Evolutionary conservation across 2,329 filamentous ascomycete genomes (phyloP).

Genomic region (Clonostachys solani): DNA sequence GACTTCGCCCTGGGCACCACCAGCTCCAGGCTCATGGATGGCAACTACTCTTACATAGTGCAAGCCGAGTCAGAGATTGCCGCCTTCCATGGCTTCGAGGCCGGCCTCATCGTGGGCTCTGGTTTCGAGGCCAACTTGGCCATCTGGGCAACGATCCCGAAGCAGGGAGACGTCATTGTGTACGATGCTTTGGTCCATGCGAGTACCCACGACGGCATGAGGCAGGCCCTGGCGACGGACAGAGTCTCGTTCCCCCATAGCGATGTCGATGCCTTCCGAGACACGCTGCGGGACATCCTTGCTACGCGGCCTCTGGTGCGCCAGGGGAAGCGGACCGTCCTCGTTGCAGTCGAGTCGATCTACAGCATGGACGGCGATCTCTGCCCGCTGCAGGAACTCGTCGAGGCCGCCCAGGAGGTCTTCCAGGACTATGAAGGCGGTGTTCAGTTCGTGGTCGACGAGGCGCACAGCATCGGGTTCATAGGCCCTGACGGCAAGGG

Average conservation of each 20-base stretch:
- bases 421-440: slow-evolving; percentile 26
- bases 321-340: slow-evolving; percentile 20
- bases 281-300: slow-evolving; percentile 21
- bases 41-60: slow-evolving; percentile 31
- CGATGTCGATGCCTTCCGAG: slow-evolving; percentile 20
- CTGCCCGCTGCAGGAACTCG: slow-evolving; percentile 28
- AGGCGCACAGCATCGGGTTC: slow-evolving; percentile 48
- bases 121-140: slow-evolving; percentile 50
- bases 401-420: slow-evolving; percentile 24
- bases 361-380: slow-evolving; percentile 45
- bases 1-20: slow-evolving; percentile 37
- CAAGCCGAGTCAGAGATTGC: slow-evolving; percentile 38
- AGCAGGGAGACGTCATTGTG: slow-evolving; percentile 49
- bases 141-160: slow-evolving; percentile 43
- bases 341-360: slow-evolving; percentile 33
- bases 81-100: slow-evolving; percentile 36
- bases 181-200: slow-evolving; percentile 66
- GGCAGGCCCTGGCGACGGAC: slow-evolving; percentile 42
- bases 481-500: slow-evolving; percentile 43
- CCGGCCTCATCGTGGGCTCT: slow-evolving; percentile 57
- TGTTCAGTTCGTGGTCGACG: slow-evolving; percentile 49
- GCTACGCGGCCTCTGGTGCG: neutral
- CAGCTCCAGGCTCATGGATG: slow-evolving; percentile 49
- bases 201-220: slow-evolving; percentile 62
- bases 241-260: slow-evolving; percentile 43